Conservation (phyloP, 495 filamentous ascomycete species). For the Xylaria sp. region DNA sequence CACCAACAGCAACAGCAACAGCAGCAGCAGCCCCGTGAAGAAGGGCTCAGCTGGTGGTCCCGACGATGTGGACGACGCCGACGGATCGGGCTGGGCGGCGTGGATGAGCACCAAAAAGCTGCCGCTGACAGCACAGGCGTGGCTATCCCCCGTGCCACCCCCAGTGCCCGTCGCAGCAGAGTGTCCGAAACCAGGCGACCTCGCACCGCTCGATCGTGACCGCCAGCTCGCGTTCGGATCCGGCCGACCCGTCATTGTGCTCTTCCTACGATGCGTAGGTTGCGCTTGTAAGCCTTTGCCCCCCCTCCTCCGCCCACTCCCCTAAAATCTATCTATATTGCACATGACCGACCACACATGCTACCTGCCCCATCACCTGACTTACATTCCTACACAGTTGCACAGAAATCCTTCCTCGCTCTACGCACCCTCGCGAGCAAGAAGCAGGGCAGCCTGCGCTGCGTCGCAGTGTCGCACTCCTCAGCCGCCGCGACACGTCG, state of each 20-base stretch:
- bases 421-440: slow-evolving; percentile 53
- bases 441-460: slow-evolving; percentile 50
- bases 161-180: slow-evolving; percentile 49
- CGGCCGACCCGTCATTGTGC: slow-evolving; percentile 52
- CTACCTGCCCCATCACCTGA: not conserved
- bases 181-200: slow-evolving; percentile 50
- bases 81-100: slow-evolving; percentile 40
- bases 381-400: slow-evolving; percentile 43
- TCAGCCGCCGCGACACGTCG: slow-evolving; percentile 52
- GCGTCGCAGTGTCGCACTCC: slow-evolving; percentile 63
- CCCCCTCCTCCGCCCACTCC: not conserved
- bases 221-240: slow-evolving; percentile 47
- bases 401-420: slow-evolving; percentile 61
- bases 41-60: slow-evolving; percentile 32
- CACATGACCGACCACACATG: not conserved
- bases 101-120: slow-evolving; percentile 52
- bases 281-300: slow-evolving; percentile 54
- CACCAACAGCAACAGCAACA: slow-evolving; percentile 31
- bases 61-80: slow-evolving; percentile 39
- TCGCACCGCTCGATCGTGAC: slow-evolving; percentile 56
- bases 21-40: slow-evolving; percentile 37
- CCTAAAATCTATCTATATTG: not conserved
- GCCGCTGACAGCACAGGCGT: slow-evolving; percentile 48
- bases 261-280: slow-evolving; percentile 63
- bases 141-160: slow-evolving; percentile 54